Percentiles rank a stretch among this genome's conserved stretches.
Conservation (phyloP, 192 early-diverging fungal genomes). For the Backusella liffmaniae region DNA sequence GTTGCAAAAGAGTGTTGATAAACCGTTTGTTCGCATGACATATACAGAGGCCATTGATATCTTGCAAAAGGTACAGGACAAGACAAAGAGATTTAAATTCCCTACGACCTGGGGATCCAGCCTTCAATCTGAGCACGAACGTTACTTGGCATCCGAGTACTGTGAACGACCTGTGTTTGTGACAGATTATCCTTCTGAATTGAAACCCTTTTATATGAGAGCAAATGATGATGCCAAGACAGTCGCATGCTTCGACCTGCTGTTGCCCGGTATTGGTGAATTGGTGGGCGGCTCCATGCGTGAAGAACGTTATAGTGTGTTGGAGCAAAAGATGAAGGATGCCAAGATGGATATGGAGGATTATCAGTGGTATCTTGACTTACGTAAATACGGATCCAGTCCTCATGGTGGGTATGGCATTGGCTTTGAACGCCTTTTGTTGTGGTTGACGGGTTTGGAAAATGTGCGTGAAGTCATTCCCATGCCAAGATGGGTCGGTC, state of each 20-base stretch:
- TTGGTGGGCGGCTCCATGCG: conserved; percentile 82
- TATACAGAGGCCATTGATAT: conserved; percentile 80
- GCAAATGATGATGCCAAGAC: conserved; percentile 56
- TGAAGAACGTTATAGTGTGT: conserved; percentile 61
- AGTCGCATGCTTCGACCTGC: conserved; percentile 80
- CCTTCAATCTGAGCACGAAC: conserved; percentile 86
- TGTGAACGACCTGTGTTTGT: conserved; percentile 84
- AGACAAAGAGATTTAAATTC: conserved; percentile 53
- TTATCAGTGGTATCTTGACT: conserved; percentile 83
- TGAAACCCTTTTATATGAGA: conserved; percentile 93
- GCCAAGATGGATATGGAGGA: conserved; percentile 61
- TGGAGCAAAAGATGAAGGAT: conserved; percentile 51
- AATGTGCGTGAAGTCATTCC: conserved; percentile 75
- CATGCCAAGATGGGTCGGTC: conserved; percentile 48
- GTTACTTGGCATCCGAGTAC: conserved; percentile 66
- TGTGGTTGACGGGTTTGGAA: conserved; percentile 75
- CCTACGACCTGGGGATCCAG: conserved; percentile 70
- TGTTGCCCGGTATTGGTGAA: conserved; percentile 85
- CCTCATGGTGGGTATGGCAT: conserved; percentile 92
- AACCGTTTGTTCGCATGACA: conserved; percentile 68
- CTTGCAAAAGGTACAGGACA: conserved; percentile 50
- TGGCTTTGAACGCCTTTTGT: conserved; percentile 82
- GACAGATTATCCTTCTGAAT: conserved; percentile 75
- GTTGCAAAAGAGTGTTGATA: conserved; percentile 36
- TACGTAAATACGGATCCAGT: conserved; percentile 77